Evolutionary conservation across 1,284 basidiomycete genomes (phyloP).

Genomic region (Inonotus obliquus): DNA sequence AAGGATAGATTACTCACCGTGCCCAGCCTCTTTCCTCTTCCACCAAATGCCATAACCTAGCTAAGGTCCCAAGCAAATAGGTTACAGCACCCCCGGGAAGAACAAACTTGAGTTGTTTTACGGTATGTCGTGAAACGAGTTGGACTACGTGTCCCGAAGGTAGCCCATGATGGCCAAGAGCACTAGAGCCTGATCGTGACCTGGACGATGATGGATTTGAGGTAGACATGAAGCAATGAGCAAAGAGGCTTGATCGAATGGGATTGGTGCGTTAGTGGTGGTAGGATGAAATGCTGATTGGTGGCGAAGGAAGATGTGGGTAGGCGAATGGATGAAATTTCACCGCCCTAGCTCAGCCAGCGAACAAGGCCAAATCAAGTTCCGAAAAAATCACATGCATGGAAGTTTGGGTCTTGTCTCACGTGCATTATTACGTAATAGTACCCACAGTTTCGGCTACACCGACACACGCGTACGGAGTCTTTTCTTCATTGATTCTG

Average conservation of each 20-base stretch:
- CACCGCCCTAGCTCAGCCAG: no score
- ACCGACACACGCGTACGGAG: no score
- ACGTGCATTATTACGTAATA: no score
- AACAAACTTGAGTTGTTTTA: conserved; percentile 67
- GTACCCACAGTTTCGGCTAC: no score
- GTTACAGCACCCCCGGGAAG: conserved; percentile 60
- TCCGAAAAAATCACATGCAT: no score
- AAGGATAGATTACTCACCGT: conserved; percentile 35
- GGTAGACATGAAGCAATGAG: not conserved
- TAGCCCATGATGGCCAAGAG: not conserved
- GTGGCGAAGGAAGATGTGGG: not conserved
- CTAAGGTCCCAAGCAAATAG: conserved; percentile 52
- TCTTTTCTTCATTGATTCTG: no score
- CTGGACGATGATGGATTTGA: not conserved
- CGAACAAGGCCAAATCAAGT: no score
- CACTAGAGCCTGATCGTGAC: not conserved
- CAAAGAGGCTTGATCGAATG: not conserved
- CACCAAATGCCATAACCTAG: conserved; percentile 43
- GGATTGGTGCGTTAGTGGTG: not conserved
- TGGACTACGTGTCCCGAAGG: conserved; percentile 4
- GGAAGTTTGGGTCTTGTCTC: no score
- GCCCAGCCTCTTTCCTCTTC: conserved; percentile 40
- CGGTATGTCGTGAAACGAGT: conserved; percentile 40
- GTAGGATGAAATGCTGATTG: not conserved
- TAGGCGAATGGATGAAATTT: not conserved